Evolutionary conservation across 2,329 filamentous ascomycete genomes (phyloP).

Genomic region (Fusarium sarcochroum): DNA sequence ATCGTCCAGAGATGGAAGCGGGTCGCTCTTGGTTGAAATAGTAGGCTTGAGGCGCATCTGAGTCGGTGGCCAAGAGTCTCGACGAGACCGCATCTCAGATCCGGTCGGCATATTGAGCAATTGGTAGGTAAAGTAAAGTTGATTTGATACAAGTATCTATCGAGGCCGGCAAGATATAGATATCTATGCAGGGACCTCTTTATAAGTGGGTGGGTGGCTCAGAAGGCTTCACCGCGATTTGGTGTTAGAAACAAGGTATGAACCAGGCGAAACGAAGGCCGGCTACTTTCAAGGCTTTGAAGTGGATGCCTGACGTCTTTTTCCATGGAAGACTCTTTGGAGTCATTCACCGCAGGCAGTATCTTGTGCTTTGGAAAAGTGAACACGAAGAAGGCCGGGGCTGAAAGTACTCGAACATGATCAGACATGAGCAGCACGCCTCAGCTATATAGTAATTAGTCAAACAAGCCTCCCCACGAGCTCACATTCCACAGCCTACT

Average conservation of each 20-base stretch:
- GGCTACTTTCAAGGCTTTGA: slow-evolving; percentile 39
- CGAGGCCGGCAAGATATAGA: slow-evolving; percentile 14
- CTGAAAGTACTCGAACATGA: slow-evolving; percentile 16
- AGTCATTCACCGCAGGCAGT: slow-evolving; percentile 46
- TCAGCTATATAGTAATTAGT: slow-evolving; percentile 42
- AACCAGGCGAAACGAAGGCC: slow-evolving; percentile 39
- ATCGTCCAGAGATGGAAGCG: slow-evolving; percentile 61
- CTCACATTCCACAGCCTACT: slow-evolving; percentile 35
- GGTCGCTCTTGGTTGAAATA: slow-evolving; percentile 57
- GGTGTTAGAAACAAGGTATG: slow-evolving; percentile 32
- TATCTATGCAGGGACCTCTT: slow-evolving; percentile 19
- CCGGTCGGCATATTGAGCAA: slow-evolving; percentile 54
- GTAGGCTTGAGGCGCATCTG: slow-evolving; percentile 62
- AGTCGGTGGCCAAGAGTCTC: slow-evolving; percentile 68
- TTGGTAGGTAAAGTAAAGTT: not conserved
- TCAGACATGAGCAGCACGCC: slow-evolving; percentile 14
- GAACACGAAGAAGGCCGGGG: slow-evolving; percentile 34
- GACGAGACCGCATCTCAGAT: slow-evolving; percentile 52
- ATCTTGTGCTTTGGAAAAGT: slow-evolving; percentile 26
- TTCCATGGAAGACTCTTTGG: slow-evolving; percentile 39
- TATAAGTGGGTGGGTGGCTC: slow-evolving; percentile 37
- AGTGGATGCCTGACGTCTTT: slow-evolving; percentile 36
- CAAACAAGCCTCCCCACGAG: slow-evolving; percentile 16
- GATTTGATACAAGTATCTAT: slow-evolving; percentile 17
- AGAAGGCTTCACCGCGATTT: slow-evolving; percentile 35